Evolutionary conservation across 176 grass and related monocot genomes (phyloP).

Genomic region (Leersia perrieri): DNA sequence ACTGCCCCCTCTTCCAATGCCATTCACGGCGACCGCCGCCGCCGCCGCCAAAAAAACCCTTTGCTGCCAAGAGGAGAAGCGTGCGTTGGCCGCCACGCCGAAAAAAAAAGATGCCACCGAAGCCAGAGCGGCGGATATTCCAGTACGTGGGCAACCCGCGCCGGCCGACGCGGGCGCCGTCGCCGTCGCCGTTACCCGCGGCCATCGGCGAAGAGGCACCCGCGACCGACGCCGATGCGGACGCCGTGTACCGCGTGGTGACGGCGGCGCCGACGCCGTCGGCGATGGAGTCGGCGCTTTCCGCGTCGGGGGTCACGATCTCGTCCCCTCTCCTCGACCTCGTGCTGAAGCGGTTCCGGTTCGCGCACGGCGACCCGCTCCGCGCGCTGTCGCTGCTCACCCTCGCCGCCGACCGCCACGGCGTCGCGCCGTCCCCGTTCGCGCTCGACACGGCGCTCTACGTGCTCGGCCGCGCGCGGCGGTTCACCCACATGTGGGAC

Average conservation of each 20-base stretch:
- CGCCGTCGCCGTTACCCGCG: background rate
- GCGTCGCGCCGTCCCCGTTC: conserved; percentile 60
- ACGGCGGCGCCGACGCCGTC: conserved; percentile 55
- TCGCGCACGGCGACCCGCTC: conserved; percentile 74
- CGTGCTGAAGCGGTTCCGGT: conserved; percentile 73
- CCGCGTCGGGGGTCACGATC: conserved; percentile 41
- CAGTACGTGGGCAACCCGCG: conserved; percentile 28
- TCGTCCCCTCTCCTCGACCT: conserved; percentile 60
- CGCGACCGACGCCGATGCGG: conserved; percentile 35
- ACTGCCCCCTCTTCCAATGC: background rate
- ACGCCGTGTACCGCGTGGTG: conserved; percentile 52
- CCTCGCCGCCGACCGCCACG: conserved; percentile 40
- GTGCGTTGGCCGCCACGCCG: background rate
- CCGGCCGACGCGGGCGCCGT: background rate
- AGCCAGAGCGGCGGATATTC: conserved; percentile 24
- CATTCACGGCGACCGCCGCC: conserved; percentile 5
- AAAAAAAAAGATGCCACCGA: conserved; percentile 31
- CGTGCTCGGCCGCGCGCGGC: conserved; percentile 68
- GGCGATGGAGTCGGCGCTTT: conserved; percentile 46
- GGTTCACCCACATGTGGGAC: conserved; percentile 60
- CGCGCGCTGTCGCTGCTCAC: conserved; percentile 74
- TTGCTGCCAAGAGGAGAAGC: background rate
- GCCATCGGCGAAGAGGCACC: background rate
- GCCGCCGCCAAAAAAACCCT: conserved; percentile 24
- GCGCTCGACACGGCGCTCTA: conserved; percentile 83